phyloP scores from a whole-genome alignment of 352 stramenopile genomes.

The Phytopythium sindhum region DNA sequence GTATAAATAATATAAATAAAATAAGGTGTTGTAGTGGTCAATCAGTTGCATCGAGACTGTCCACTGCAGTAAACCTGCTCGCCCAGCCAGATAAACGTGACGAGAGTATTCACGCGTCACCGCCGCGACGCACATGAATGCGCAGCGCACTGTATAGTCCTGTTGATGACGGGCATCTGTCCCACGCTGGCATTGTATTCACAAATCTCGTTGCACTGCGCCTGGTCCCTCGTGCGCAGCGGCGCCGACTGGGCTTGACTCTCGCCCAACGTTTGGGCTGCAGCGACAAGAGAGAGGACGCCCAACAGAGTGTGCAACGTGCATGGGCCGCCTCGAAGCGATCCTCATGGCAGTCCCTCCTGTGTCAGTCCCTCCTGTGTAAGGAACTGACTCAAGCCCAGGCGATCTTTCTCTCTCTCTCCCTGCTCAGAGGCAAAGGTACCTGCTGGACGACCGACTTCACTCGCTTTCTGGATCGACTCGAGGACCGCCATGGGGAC shows the following conservation, averaged over 20 bases:
- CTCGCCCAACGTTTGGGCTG: neutral
- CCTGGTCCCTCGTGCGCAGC: neutral
- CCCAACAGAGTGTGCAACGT: neutral
- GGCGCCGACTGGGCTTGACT: neutral
- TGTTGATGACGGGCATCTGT: neutral
- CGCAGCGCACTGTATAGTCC: too few species aligned
- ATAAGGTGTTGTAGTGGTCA: too few species aligned
- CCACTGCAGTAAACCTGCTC: too few species aligned
- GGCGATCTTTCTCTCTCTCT: too few species aligned
- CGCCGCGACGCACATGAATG: too few species aligned
- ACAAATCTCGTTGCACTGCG: conserved; percentile 1
- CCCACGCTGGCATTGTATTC: neutral
- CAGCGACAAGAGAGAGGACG: neutral
- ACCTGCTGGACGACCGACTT: neutral
- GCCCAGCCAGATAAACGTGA: too few species aligned
- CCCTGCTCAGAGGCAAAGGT: neutral
- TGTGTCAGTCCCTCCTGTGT: too few species aligned
- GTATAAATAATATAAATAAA: neutral
- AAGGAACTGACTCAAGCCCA: too few species aligned
- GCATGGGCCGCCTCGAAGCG: neutral
- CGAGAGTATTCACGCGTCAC: too few species aligned
- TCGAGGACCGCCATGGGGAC: neutral
- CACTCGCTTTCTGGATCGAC: neutral
- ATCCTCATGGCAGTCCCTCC: neutral
- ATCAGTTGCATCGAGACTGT: neutral